Evolutionary conservation across 2,329 filamentous ascomycete species (phyloP), one percentile per base, ranked within the genome.

Genomic region (Botrytis pseudocinerea): DNA sequence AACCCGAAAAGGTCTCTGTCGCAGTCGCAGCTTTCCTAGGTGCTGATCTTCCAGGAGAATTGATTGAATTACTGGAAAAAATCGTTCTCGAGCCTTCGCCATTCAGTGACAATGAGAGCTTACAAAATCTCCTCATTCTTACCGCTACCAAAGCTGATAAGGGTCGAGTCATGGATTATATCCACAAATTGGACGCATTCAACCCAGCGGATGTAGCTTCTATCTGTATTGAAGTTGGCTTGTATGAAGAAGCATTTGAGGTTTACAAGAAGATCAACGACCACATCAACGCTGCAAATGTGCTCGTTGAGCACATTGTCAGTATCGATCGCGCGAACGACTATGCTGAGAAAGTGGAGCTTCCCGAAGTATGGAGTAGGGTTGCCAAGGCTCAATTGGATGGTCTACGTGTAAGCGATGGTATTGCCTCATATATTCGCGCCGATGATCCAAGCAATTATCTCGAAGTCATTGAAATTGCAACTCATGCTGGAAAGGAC

Each of bases 51-150:
- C 96, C 96, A 14, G 91, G 91, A 7, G 96, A 99, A 85, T 88
- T 99, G 69, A 98, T 99, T 79, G 97, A 99, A 83, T 89, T 99
- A 54, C 88, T 99, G 28, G 97, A 99, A 87, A 99, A 98, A 90
- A 99, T 99, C 78, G 95, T 99, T 46, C 86, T 99, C n/a, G 96
- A 99, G 86, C 97, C 96, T n/a, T 97, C 95, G 7, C 93, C 93
- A 8, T 99, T 99, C 87, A 98, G 94, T 79, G 97, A 99, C 84
- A 99, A 99, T 83, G 90, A 94, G 80, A 98, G 93, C 82, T 87
- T 99, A 73, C 97, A 99, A 84, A 99, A 99, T 83, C 85, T 99
- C 74, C 89, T 99, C 75, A 93, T 99, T 87, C 91, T 98, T 80
- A 99, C 96, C 40, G 96, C 97, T 62, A 94, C 94, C 78, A 98